Evolutionary conservation across 2,329 filamentous ascomycete genomes (phyloP), one percentile per base, ranked within the genome.

Genomic region (Periconia macrospinosa): DNA sequence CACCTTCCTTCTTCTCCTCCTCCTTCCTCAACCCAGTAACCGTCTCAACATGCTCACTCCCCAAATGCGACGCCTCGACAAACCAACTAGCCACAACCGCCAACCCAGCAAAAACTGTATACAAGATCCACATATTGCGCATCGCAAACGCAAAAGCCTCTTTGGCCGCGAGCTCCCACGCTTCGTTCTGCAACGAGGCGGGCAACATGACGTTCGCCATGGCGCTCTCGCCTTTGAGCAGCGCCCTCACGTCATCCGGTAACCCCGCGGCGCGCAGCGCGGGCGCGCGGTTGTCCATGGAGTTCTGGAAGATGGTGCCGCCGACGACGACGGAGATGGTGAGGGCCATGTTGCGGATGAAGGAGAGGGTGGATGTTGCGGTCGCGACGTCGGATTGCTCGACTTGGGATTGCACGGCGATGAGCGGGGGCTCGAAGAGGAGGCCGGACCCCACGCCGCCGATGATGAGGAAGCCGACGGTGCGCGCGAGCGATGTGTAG

Each of bases 151-250:
- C 73, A 61, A 79, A 80, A 0, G 75, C 75, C 14, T 69, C 58
- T 45, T 78, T 76, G 0, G 77, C 73, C 11, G 75, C 71, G 2
- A 61, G 48, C 54, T 76, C 78, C 54, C 83, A 77, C 1, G 69
- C 70, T 0, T 76, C 71, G 0, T 74, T 66, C 53, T 76, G 72
- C 7, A 90, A 72, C 0, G 65, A 64, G 7, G 77, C 75, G 2
- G 89, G 81, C 6, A 84, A 59, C 51, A 80, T 76, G 1, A 87
- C 83, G 67, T 83, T 86, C 18, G 87, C 81, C 19, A 84, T 80
- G 23, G 87, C 84, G 52, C 81, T 79, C 56, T 77, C 73, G 11
- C 86, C 86, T 2, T 83, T 79, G 1, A 90, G 75, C 47, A 76
- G 64, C 6, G 69, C 59, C 0, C 83, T 79, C 1, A 81, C 67